Percentiles rank a stretch among this genome's conserved stretches.
Conservation (phyloP, 495 filamentous ascomycete species). For the Penicillium riverlandense region DNA sequence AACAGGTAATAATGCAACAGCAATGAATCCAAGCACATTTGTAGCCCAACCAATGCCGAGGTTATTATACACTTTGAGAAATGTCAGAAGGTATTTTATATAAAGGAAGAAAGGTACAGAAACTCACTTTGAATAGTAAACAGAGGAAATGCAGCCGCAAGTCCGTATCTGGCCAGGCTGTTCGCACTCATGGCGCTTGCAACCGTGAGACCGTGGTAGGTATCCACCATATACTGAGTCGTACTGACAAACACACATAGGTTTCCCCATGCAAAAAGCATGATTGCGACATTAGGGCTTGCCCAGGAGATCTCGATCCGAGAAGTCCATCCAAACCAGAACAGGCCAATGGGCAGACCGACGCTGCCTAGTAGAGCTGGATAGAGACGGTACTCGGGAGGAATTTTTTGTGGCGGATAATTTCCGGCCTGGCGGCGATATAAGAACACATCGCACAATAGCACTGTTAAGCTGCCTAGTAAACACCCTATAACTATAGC, state of each 20-base stretch:
- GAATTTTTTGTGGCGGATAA: slow-evolving; percentile 26
- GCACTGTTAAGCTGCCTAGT: slow-evolving; percentile 36
- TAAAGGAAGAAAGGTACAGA: slow-evolving; percentile 9
- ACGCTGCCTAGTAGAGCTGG: slow-evolving; percentile 52
- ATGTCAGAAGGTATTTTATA: no score
- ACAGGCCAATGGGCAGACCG: slow-evolving; percentile 42
- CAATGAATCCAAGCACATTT: slow-evolving; percentile 50
- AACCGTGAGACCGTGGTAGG: slow-evolving; percentile 36
- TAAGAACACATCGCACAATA: slow-evolving; percentile 33
- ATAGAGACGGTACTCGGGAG: slow-evolving; percentile 51
- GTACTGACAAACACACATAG: slow-evolving; percentile 46
- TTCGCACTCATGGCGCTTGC: slow-evolving; percentile 33
- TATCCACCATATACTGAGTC: slow-evolving; percentile 49
- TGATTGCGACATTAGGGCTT: slow-evolving; percentile 41
- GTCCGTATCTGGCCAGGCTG: slow-evolving; percentile 52
- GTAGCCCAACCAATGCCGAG: slow-evolving; percentile 55
- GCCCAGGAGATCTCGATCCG: slow-evolving; percentile 27
- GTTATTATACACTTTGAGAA: slow-evolving; percentile 38
- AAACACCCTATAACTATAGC: slow-evolving; percentile 50
- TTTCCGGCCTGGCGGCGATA: slow-evolving; percentile 6
- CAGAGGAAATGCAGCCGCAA: slow-evolving; percentile 60
- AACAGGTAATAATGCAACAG: slow-evolving; percentile 47
- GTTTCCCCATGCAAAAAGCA: slow-evolving; percentile 63
- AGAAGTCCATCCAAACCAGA: slow-evolving; percentile 46
- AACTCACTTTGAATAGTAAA: slow-evolving; percentile 51